phyloP scores from a whole-genome alignment of 257 asterid genomes.

The Voacanga thouarsii region DNA sequence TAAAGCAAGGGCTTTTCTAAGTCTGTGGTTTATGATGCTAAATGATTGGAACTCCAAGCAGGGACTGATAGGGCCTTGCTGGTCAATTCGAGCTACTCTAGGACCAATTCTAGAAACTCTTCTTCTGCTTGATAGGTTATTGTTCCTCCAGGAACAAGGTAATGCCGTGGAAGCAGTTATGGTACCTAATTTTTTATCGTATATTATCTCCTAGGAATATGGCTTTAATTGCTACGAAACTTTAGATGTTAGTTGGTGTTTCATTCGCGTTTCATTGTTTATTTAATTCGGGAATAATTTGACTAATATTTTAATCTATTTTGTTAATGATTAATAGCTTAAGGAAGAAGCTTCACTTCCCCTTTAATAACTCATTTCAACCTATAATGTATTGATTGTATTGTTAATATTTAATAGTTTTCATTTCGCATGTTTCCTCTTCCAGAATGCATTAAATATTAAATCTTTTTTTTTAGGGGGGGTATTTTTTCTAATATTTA shows the following conservation, averaged over 20 bases:
- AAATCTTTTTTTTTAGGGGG: not conserved
- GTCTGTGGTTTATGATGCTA: too few species aligned
- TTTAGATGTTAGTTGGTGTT: slow-evolving; percentile 18
- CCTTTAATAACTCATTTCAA: slow-evolving; percentile 23
- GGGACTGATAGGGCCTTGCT: too few species aligned
- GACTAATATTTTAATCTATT: slow-evolving; percentile 29
- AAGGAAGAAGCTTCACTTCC: slow-evolving; percentile 22
- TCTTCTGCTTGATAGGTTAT: too few species aligned
- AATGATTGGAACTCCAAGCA: too few species aligned
- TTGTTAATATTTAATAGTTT: slow-evolving; percentile 31
- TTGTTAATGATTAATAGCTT: slow-evolving; percentile 30
- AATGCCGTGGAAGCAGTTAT: too few species aligned
- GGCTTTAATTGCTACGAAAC: slow-evolving; percentile 70
- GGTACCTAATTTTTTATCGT: too few species aligned
- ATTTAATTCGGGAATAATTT: slow-evolving; percentile 11
- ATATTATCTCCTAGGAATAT: too few species aligned
- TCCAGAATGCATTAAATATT: not conserved
- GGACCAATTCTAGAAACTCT: too few species aligned
- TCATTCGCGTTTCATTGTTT: slow-evolving; percentile 19
- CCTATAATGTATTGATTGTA: slow-evolving; percentile 31
- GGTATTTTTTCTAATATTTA: slow-evolving; percentile 5
- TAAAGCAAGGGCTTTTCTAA: too few species aligned
- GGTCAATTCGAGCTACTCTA: too few species aligned
- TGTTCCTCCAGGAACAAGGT: too few species aligned
- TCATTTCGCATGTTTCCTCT: slow-evolving; percentile 13